Evolutionary conservation across 805 yeast species (phyloP).

Genomic region (Ogataea chonburiensis): DNA sequence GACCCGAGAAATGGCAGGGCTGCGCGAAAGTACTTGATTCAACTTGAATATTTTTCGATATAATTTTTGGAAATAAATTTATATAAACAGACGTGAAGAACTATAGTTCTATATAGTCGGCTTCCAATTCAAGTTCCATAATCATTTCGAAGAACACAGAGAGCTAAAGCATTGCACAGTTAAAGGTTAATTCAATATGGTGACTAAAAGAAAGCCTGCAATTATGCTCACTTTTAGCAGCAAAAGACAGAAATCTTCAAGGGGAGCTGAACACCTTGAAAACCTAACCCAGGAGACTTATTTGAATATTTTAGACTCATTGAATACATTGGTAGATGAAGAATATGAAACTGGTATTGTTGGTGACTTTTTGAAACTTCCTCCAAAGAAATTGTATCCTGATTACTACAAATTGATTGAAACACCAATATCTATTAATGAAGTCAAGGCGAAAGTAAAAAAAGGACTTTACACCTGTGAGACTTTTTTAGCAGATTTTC

Average conservation of each 20-base stretch:
- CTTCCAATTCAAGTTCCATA: no score
- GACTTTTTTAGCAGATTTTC: conserved; percentile 58
- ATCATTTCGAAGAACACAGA: no score
- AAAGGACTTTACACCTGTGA: conserved; percentile 37
- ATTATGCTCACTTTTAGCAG: conserved; percentile 14
- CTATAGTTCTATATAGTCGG: no score
- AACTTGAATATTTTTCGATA: neutral
- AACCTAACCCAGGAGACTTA: conserved; percentile 30
- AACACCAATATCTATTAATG: conserved; percentile 67
- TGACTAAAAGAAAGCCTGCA: conserved; percentile 23
- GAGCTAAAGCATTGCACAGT: no score
- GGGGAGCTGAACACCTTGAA: neutral
- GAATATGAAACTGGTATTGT: conserved; percentile 34
- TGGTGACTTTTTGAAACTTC: conserved; percentile 65
- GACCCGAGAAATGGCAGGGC: conserved; percentile 1
- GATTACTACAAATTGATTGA: conserved; percentile 70
- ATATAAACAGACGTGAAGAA: no score
- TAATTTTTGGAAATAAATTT: no score
- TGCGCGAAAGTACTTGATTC: neutral
- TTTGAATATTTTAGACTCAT: conserved; percentile 33
- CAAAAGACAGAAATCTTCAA: conserved; percentile 21
- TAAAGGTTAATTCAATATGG: no score
- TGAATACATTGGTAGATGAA: conserved; percentile 37
- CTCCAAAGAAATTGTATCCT: conserved; percentile 71
- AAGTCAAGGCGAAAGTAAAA: conserved; percentile 51